Conservation (phyloP, 208 protist genomes). For the Crithidia brevicula region DNA sequence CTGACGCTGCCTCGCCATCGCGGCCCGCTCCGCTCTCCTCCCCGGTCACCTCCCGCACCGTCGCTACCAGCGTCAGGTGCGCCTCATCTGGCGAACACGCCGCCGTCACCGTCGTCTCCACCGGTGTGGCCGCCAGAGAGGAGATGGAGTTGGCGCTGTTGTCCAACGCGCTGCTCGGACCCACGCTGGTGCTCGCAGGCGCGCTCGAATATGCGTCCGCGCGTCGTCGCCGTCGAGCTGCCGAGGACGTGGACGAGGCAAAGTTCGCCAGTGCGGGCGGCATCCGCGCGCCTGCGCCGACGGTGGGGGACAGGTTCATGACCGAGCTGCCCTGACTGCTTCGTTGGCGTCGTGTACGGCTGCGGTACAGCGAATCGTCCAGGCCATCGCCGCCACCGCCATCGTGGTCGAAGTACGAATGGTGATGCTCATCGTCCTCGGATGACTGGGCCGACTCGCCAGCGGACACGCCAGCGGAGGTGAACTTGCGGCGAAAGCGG, state of each 20-base stretch:
- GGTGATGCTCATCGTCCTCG: too few relatives aligned
- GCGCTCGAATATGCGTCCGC: not conserved
- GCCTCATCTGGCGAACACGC: not conserved
- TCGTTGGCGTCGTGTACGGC: not conserved
- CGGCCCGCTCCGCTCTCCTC: not conserved
- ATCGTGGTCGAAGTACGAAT: too few relatives aligned
- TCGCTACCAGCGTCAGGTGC: not conserved
- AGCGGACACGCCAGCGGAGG: not conserved
- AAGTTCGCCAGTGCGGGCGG: conserved; percentile 12
- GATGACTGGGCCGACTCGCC: not conserved
- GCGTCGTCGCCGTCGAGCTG: not conserved
- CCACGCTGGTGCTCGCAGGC: not conserved
- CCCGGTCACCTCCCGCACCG: not conserved
- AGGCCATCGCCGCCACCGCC: not conserved
- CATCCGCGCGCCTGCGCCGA: not conserved
- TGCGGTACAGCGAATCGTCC: not conserved
- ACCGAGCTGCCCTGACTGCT: not conserved
- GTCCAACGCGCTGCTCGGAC: conserved; percentile 1
- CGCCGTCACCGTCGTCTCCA: not conserved
- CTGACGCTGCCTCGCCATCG: not conserved
- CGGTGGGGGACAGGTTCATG: too few relatives aligned
- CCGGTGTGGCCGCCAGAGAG: not conserved
- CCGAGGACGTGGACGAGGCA: too few relatives aligned
- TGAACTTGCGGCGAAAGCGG: not conserved
- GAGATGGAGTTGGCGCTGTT: not conserved